Conservation (phyloP, 1,284 basidiomycete species). For the Boletus sp. region DNA sequence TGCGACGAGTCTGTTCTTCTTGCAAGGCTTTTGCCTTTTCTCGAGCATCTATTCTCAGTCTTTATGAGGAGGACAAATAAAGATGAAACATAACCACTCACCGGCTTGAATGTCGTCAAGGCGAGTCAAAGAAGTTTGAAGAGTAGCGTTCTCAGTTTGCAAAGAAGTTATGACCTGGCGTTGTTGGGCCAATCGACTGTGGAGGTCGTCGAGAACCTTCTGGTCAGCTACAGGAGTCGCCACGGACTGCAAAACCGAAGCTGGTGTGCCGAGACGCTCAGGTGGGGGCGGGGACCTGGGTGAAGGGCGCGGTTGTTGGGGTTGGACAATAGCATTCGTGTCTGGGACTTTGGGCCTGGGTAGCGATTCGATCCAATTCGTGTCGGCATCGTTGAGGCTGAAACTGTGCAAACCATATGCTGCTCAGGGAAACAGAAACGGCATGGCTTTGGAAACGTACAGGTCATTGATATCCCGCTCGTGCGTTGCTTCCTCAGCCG, state of each 20-base stretch:
- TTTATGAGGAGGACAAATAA: not conserved
- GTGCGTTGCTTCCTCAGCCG: slow-evolving; percentile 42
- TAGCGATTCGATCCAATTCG: slow-evolving; percentile 63
- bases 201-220: slow-evolving; percentile 19
- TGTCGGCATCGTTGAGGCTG: slow-evolving; percentile 44
- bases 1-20: slow-evolving; percentile 25
- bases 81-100: slow-evolving; percentile 8
- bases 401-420: slow-evolving; percentile 38
- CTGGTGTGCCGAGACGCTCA: slow-evolving; percentile 20
- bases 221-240: slow-evolving; percentile 5
- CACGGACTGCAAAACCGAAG: slow-evolving; percentile 11
- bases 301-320: slow-evolving; percentile 14
- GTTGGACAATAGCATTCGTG: slow-evolving; percentile 4
- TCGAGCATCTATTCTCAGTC: slow-evolving; percentile 18
- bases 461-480: slow-evolving; percentile 52
- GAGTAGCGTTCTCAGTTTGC: slow-evolving; percentile 22
- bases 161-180: slow-evolving; percentile 22
- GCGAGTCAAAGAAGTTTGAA: slow-evolving; percentile 22
- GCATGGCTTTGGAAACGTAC: slow-evolving; percentile 42
- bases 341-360: slow-evolving; percentile 48
- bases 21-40: slow-evolving; percentile 15
- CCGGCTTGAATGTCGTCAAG: slow-evolving; percentile 22
- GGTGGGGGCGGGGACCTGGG: slow-evolving; percentile 25
- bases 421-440: slow-evolving; percentile 8
- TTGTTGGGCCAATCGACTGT: slow-evolving; percentile 26